phyloP scores from a whole-genome alignment of 2,329 filamentous ascomycete genomes.

The Chaetomium sp. region DNA sequence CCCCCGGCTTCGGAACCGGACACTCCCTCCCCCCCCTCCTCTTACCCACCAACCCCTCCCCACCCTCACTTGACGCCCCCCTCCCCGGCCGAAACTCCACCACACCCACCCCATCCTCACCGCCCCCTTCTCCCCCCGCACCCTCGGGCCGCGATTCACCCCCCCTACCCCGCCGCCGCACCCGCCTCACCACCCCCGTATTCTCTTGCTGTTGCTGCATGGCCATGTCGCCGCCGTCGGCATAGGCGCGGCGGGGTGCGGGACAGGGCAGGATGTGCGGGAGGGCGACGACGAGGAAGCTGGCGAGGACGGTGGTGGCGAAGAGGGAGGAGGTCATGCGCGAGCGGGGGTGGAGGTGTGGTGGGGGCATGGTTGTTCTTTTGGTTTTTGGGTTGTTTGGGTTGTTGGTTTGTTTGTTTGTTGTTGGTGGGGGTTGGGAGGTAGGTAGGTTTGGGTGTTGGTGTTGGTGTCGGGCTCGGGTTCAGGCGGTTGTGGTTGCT shows the following conservation, averaged over 20 bases:
- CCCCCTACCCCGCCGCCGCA: constrained; percentile 30
- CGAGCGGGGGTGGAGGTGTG: constrained; percentile 90
- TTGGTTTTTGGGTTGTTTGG: background rate
- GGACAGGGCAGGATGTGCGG: constrained; percentile 93
- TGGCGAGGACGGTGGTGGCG: constrained; percentile 84
- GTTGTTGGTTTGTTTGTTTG: background rate
- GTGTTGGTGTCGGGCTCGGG: background rate
- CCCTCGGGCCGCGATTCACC: background rate
- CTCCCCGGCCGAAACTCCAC: constrained; percentile 19
- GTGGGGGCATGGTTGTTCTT: constrained; percentile 73
- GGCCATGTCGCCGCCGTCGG: constrained; percentile 71
- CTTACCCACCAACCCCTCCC: constrained; percentile 41
- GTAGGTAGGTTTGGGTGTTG: background rate
- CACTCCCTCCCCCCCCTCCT: constrained; percentile 68
- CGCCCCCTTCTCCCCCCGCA: constrained; percentile 15
- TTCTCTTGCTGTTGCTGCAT: constrained; percentile 39
- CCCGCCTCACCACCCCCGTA: background rate
- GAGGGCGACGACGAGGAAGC: constrained; percentile 87
- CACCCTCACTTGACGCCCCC: constrained; percentile 46
- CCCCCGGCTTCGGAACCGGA: constrained; percentile 87
- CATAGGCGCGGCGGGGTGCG: constrained; percentile 74
- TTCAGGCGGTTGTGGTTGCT: too few species aligned
- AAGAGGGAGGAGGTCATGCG: constrained; percentile 93
- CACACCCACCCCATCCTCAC: background rate
- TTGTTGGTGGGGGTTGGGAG: background rate